A percentile compares a stretch with the other conserved stretches of the same genome.
Conservation (phyloP, 805 yeast species). For the Kodamaea sagamina region DNA sequence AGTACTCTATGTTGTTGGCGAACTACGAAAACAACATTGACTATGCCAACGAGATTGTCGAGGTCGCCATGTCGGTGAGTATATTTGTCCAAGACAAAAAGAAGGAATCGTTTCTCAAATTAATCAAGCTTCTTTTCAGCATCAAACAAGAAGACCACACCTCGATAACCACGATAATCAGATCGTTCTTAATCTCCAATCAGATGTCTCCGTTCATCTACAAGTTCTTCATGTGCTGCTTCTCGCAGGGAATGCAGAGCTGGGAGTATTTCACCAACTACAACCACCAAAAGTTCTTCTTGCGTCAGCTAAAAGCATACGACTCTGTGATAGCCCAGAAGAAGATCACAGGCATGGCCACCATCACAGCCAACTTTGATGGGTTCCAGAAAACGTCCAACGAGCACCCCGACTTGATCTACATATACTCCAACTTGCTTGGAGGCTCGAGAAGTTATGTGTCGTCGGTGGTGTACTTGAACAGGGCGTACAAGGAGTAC, state of each 20-base stretch:
- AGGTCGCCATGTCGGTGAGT: conserved; percentile 73
- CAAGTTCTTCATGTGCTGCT: conserved; percentile 65
- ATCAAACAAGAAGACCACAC: conserved; percentile 49
- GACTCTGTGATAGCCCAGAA: conserved; percentile 63
- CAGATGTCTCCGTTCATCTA: conserved; percentile 75
- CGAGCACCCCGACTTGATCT: conserved; percentile 67
- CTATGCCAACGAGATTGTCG: conserved; percentile 52
- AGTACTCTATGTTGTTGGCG: conserved; percentile 68
- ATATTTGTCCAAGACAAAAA: conserved; percentile 71
- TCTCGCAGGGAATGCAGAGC: conserved; percentile 61
- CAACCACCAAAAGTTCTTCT: conserved; percentile 84
- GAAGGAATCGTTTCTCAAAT: conserved; percentile 58
- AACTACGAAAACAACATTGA: conserved; percentile 65
- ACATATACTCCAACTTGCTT: conserved; percentile 77
- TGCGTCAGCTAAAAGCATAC: conserved; percentile 86
- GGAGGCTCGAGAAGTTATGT: conserved; percentile 81
- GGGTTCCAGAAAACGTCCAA: conserved; percentile 33
- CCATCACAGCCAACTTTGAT: conserved; percentile 57
- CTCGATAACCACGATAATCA: conserved; percentile 56
- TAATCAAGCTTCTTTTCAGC: conserved; percentile 68
- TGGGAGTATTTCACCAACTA: conserved; percentile 67
- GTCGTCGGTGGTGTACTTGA: conserved; percentile 77
- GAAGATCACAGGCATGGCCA: conserved; percentile 77
- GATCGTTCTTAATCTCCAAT: conserved; percentile 63
- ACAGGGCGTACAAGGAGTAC: conserved; percentile 65